Base-by-base conservation (phyloP, 805 yeast species). In the Suhomyces pyralidae region DNA sequence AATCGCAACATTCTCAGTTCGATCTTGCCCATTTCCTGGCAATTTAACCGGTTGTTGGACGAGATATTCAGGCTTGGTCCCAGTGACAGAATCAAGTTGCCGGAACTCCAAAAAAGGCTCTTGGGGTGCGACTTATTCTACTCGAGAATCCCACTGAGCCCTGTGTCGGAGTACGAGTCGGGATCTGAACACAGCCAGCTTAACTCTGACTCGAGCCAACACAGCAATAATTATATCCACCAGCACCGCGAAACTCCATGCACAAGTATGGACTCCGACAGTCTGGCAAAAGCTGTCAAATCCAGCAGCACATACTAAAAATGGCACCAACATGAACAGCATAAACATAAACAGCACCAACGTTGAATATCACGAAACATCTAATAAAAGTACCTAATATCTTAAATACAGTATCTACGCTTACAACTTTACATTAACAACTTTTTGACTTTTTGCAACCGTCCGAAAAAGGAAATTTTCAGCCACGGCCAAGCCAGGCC, bases 21-120 rank as follows among this genome's bases (percentile, higher is more conserved):
- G 51, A 90, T 91, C 28, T 71, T 91, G 57, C 96, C 97, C 40
- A 79, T 91, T 6, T 84, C 92, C 26, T 64, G 70, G 17, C 86
- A 85, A 55, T 74, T 90, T 51, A 84, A 79, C 61, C 57, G 64
- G 3, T 70, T 90, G 45, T 67, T 89, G 45, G 65, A 67, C 45
- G 68, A 67, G 52, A 77, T 81, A 25, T 72, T 81, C 51, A 61
- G 61, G 45, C 60, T 81, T 44, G 74, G 79, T 57, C 85, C 85
- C 3, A 74, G 76, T 66, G 77, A 73, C 28, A 71, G 85, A 57
- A 73, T 78, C 3, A 54, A 67, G 12, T 68, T 81, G 50, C 60
- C 66, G 34, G 66, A 69, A 20, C 70, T 81, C 56, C 66, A 77
- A 52, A 38, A 38, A 19, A 38, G 19, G 42, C 24, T 38, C 7